Evolutionary conservation across 768 basidiomycete species (phyloP), one percentile per base, ranked within the genome.

Genomic region (Serendipita vermifera): DNA sequence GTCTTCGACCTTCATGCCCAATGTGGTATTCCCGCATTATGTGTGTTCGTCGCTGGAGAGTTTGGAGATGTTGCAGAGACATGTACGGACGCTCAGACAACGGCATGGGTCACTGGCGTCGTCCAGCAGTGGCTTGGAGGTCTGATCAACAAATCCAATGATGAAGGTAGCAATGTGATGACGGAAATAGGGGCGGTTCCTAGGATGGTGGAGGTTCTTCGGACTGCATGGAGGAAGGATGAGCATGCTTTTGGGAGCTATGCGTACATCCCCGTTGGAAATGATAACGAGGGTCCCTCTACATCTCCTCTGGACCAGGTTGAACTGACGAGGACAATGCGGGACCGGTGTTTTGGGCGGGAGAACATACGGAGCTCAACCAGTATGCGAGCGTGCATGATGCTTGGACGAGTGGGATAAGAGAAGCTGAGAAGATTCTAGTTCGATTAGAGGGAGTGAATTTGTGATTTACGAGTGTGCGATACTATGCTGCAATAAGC

Each of bases 351-450:
- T 67, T 69, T 3, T 73, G 69, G 22, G 72, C 71, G 11, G 72
- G 72, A 0, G 72, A 73, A 61, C 71, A 72, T 48, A 73, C 72
- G 7, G 70, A 70, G 55, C 58, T 71, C 55, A 66, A 72, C 39
- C 66, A 69, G 40, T 55, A 70, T 20, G 72, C 71, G 6, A 64
- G 62, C 31, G 69, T 70, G 9, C 64, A 66, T 2, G 71, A 70
- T 0, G 71, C 72, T 15, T 62, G 68, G 9, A 61, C 66, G 33
- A 69, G 67, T 55, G 72, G 72, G 0, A 27, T 59, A 55, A 64
- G 71, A 54, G 72, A 73, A 59, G 72, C 67, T 0, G 59, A 54
- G n/a, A 51, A 51, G n/a, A 29, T 51, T 22, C 41, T 43, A 13
- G 41, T 43, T 43, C 13, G 24, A 22, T 43, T 43, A 24, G 41